These are phyloP conservation scores for Colletotrichum tamarilloi DNA, from an alignment of 2,329 filamentous ascomycete species.

Conservation along the genomic window DNA sequence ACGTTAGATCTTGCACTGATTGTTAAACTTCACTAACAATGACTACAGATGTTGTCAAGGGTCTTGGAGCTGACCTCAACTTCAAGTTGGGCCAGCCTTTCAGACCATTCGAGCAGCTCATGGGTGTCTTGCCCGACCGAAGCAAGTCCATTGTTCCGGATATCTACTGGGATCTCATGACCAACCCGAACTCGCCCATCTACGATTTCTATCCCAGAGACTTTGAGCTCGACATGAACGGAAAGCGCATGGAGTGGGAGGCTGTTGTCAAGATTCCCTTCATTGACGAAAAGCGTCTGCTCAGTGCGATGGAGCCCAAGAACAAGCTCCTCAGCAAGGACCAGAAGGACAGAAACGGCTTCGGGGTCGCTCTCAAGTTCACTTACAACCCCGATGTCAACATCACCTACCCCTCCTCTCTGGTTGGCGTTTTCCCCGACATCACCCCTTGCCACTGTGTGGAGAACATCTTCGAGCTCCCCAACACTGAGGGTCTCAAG, in stretches of 20 bases:
- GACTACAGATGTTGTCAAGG: constrained; percentile 83
- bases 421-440: constrained; percentile 91
- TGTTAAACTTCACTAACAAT: constrained; percentile 43
- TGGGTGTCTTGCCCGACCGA: constrained; percentile 97
- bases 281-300: constrained; percentile 89
- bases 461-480: constrained; percentile 96
- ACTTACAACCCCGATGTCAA: constrained; percentile 82
- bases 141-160: constrained; percentile 95
- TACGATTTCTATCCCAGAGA: constrained; percentile 98
- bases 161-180: constrained; percentile 94
- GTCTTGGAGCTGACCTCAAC: constrained; percentile 85
- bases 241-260: constrained; percentile 99
- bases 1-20: constrained; percentile 38
- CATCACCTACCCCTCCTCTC: constrained; percentile 87
- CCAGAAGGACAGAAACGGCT: constrained; percentile 86
- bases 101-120: constrained; percentile 93
- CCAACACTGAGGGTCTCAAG: constrained; percentile 89
- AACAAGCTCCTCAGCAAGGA: constrained; percentile 81
- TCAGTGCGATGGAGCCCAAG: constrained; percentile 87
- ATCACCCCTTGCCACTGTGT: constrained; percentile 88
- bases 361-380: constrained; percentile 93
- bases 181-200: constrained; percentile 87
- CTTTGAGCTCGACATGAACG: constrained; percentile 98
- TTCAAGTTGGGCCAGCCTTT: constrained; percentile 97
- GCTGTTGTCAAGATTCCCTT: constrained; percentile 99